Base-by-base conservation (phyloP, 1,139 yeast species). In the Nakaseomyces delphensis region DNA sequence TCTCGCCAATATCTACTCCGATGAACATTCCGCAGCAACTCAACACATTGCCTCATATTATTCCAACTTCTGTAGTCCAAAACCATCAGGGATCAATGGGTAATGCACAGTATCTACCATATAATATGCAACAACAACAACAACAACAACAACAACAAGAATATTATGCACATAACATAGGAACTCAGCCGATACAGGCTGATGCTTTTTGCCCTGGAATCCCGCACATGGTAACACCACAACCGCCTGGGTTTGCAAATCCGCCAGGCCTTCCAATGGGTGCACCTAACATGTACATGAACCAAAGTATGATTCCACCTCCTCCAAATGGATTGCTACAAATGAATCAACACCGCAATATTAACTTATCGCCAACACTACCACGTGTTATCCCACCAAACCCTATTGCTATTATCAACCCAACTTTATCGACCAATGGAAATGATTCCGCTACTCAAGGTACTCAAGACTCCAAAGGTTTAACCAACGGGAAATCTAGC, bases 1-100 rank as follows among this genome's bases (percentile, higher is more conserved):
- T 45, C 31, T 48, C 48, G 8, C 19, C 43, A 27, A 41, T 47
- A 43, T 44, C 44, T 32, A 41, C 44, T 36, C 46, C 51, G 23
- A 36, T 44, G 44, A 43, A 48, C 31, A 40, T 44, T 27, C 45
- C 45, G 33, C 48, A 47, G 30, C 41, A 42, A 31, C 42, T 43
- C 38, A 43, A 28, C 45, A 46, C 20, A 36, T n/a, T 20, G 10
- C 37, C 37, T 7, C 37, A 20, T 19, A 21, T 20, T 16, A 20
- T 20, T 21, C 37, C 37, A 9, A 20, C n/a, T 18, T 18, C 27
- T 2, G 18, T 21, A 13, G 37, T 21, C 16, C 25, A 33, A 11
- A 33, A 41, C 8, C 16, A 31, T 14, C 4, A 18, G 13, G 35
- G 35, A 31, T n/a, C 21, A 16, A 31, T 31, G 35, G 35, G 35